Evolutionary conservation across 1,284 basidiomycete genomes (phyloP), one percentile per base, ranked within the genome.

Genomic region (Pterula multifida): DNA sequence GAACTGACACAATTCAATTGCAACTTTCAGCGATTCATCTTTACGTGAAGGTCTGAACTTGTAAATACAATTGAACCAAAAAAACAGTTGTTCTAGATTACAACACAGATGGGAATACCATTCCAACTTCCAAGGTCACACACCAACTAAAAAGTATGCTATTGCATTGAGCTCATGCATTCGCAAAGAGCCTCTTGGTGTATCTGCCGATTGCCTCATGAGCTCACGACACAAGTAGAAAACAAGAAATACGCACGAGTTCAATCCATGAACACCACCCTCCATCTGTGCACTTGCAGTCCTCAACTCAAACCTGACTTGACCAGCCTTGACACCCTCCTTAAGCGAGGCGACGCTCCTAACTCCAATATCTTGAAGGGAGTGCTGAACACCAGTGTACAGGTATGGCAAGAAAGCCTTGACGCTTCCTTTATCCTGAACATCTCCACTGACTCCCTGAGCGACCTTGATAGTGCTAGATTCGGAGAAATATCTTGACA

Each of bases 401-500:
- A 98, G 72, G 68, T 98, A 99, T 4, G 93, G 94, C 50, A 96
- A 65, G 67, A 95, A 97, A 51, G 85, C 83, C 69, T 82, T 85
- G 56, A 97, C 79, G 53, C 86, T 90, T 22, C 96, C 95, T 76
- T 97, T 98, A 69, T 98, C 95, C 66, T 92, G 89, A 13, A 98
- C 95, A 57, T 97, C 91, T 24, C 96, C 95, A 13, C 89, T 87
- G 13, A 98, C 96, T 55, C 95, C 95, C 68, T 96, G 92, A 3
- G 95, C 95, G 49, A 98, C 96, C 74, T 98, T 97, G 66, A 98
- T 85, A 1, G 86, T 77, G 53, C 92, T 93, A 53, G 81, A 79
- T 71, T 98, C 96, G 28, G 92, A 96, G 69, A 98, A 98, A 73
- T 98, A 98, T 28, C 95, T 81, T 45, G 92, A 85, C 2, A 93